These are phyloP conservation scores for Podospora comata DNA, from an alignment of 495 filamentous ascomycete species.

Conservation along the genomic window DNA sequence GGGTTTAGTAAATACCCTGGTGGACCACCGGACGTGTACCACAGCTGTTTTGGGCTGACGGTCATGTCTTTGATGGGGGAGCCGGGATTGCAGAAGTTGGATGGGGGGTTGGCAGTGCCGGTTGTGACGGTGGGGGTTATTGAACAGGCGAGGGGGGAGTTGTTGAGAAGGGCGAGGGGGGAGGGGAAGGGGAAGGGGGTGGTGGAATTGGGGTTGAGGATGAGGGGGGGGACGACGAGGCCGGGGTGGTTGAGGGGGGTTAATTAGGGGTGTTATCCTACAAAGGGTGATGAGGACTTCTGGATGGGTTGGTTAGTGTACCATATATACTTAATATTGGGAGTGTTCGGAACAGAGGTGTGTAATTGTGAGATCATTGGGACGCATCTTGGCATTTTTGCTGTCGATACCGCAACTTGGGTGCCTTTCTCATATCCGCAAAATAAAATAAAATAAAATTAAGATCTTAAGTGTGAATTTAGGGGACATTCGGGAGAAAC, in stretches of 20 bases:
- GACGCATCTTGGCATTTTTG: too few relatives aligned
- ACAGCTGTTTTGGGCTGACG: slow-evolving; percentile 84
- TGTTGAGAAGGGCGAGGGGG: slow-evolving; percentile 33
- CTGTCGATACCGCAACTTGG: too few relatives aligned
- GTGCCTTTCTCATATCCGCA: too few relatives aligned
- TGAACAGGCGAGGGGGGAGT: slow-evolving; percentile 32
- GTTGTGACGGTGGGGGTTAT: slow-evolving; percentile 46
- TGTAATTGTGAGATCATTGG: too few relatives aligned
- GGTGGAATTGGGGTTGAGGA: slow-evolving; percentile 6
- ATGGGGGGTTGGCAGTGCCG: slow-evolving; percentile 67
- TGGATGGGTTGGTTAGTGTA: too few relatives aligned
- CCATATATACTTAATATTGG: too few relatives aligned
- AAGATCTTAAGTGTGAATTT: too few relatives aligned
- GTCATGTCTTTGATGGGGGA: slow-evolving; percentile 66
- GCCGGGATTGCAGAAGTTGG: slow-evolving; percentile 57
- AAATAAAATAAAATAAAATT: too few relatives aligned
- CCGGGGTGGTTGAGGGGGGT: slow-evolving; percentile 2
- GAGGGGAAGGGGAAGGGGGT: slow-evolving; percentile 30
- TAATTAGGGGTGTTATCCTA: background rate
- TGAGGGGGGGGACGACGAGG: background rate
- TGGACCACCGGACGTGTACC: slow-evolving; percentile 83
- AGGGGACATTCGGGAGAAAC: background rate
- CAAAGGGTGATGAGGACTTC: background rate
- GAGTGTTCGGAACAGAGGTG: too few relatives aligned
- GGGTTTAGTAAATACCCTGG: slow-evolving; percentile 85